phyloP scores from a whole-genome alignment of 2,329 filamentous ascomycete species.

The Ascochyta fabae region DNA sequence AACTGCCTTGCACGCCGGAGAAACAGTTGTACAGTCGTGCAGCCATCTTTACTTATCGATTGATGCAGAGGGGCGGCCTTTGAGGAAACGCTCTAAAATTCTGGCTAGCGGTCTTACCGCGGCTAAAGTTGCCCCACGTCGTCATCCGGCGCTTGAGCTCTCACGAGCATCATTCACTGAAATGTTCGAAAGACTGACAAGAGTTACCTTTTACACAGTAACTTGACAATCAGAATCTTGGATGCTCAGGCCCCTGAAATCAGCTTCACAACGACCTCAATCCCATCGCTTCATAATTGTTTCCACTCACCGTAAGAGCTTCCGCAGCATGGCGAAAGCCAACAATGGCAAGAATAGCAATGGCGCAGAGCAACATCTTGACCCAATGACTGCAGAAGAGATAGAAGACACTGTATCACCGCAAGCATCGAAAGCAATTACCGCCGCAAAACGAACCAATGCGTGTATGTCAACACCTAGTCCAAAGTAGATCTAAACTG shows the following conservation, averaged over 20 bases:
- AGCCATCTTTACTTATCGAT: conserved; percentile 15
- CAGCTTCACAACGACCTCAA: not conserved
- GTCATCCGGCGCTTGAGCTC: conserved; percentile 1
- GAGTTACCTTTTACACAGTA: too few species aligned
- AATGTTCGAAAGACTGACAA: not conserved
- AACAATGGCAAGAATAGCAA: conserved; percentile 1
- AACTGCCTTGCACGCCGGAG: not conserved
- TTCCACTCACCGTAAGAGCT: not conserved
- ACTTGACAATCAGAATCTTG: not conserved
- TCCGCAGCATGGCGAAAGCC: not conserved
- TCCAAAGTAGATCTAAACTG: conserved; percentile 25
- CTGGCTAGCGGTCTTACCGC: conserved; percentile 10
- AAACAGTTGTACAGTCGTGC: conserved; percentile 4
- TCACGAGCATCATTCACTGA: not conserved
- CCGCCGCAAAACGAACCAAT: conserved; percentile 41
- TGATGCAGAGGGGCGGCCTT: conserved; percentile 3
- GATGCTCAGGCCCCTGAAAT: not conserved
- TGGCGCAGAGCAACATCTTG: conserved; percentile 2
- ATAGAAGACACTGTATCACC: conserved; percentile 4
- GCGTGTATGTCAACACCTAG: conserved; percentile 41
- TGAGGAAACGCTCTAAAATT: conserved; percentile 15
- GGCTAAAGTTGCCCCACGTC: conserved; percentile 15
- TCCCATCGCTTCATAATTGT: not conserved
- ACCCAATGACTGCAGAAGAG: conserved; percentile 7
- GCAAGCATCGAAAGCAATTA: not conserved